Evolutionary conservation across 2,329 filamentous ascomycete genomes (phyloP).

Genomic region (Microsporum audouinii): DNA sequence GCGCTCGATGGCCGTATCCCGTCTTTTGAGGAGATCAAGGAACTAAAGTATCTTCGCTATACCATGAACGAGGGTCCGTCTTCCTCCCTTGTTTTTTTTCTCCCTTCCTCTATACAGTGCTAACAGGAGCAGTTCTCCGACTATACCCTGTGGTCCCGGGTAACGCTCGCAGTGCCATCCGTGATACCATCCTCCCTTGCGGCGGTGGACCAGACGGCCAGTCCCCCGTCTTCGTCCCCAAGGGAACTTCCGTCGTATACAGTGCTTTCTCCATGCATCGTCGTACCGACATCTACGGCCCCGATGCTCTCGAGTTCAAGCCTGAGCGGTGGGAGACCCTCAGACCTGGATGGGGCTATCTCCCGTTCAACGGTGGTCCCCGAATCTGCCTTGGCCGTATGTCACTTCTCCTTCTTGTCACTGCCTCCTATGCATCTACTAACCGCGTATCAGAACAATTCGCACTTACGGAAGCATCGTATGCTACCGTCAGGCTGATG

Average conservation of each 20-base stretch:
- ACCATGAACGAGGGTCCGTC: conserved; percentile 56
- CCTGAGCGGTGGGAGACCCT: conserved; percentile 43
- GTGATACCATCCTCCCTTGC: conserved; percentile 63
- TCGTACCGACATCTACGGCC: conserved; percentile 38
- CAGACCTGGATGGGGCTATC: conserved; percentile 43
- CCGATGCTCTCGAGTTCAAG: conserved; percentile 38
- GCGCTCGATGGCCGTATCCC: conserved; percentile 48
- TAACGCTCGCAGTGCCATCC: conserved; percentile 61
- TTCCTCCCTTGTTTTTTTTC: not conserved
- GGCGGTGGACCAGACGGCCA: conserved; percentile 43
- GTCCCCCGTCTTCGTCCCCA: conserved; percentile 36
- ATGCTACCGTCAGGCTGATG: conserved; percentile 28
- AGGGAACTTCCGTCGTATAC: conserved; percentile 37
- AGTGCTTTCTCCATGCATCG: conserved; percentile 41
- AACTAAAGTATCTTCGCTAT: conserved; percentile 67
- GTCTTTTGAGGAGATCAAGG: conserved; percentile 74
- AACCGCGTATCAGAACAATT: conserved; percentile 27
- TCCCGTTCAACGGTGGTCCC: conserved; percentile 44
- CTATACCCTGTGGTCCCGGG: conserved; percentile 68
- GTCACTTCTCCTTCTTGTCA: not conserved
- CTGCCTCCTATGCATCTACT: not conserved
- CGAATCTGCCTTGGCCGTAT: conserved; percentile 44
- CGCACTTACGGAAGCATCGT: conserved; percentile 33
- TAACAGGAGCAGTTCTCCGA: conserved; percentile 42
- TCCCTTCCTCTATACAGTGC: not conserved